These are phyloP conservation scores for Fusarium coicis DNA, from an alignment of 2,329 filamentous ascomycete species.

Conservation along the genomic window DNA sequence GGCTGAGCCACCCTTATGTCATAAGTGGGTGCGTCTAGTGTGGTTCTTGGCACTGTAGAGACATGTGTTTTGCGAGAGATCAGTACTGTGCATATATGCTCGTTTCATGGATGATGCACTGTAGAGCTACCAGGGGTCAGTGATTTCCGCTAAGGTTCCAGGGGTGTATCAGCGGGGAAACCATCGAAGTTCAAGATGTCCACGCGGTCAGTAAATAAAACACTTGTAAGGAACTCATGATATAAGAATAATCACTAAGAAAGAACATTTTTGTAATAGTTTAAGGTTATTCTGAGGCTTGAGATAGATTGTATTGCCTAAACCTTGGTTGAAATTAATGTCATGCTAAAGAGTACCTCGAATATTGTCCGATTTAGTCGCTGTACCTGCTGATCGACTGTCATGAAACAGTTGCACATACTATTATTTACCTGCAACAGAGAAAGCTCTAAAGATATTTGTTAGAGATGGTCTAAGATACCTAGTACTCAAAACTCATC, in stretches of 20 bases:
- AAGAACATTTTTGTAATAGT: background rate
- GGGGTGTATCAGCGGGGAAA: constrained; percentile 41
- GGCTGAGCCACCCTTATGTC: constrained; percentile 48
- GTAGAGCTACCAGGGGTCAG: constrained; percentile 29
- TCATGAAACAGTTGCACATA: constrained; percentile 10
- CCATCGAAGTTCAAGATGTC: constrained; percentile 22
- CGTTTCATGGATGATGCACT: constrained; percentile 8
- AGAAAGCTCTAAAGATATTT: background rate
- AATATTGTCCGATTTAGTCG: background rate
- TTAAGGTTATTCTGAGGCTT: background rate
- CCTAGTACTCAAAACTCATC: background rate
- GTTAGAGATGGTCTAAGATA: background rate
- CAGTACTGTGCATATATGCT: constrained; percentile 6
- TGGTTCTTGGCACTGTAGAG: constrained; percentile 28
- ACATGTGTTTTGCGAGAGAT: background rate
- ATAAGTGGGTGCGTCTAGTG: constrained; percentile 36
- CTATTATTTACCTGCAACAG: background rate
- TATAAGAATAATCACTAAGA: background rate
- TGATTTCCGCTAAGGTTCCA: constrained; percentile 28
- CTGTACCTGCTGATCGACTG: constrained; percentile 14
- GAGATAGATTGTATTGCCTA: background rate
- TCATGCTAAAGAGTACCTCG: background rate
- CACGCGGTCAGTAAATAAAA: constrained; percentile 14
- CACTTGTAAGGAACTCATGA: background rate
- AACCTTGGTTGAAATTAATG: background rate